A percentile compares a stretch with the other conserved stretches of the same genome.
Evolutionary conservation across 768 basidiomycete genomes (phyloP).

Genomic region (Leucocoprinus leucothites): DNA sequence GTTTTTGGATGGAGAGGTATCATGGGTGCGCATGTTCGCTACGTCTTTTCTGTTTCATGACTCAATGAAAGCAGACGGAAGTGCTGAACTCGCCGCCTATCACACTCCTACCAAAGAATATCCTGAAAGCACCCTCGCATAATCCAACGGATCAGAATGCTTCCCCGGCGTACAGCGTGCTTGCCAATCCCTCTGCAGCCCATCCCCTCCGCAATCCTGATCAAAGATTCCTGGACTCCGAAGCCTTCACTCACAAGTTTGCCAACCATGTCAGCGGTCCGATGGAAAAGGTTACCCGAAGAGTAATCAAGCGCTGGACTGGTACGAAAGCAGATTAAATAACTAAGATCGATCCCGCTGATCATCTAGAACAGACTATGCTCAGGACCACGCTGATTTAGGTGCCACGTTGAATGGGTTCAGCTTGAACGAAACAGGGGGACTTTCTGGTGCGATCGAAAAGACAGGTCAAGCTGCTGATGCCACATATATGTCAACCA

Average conservation of each 20-base stretch:
- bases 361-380: constrained; percentile 48
- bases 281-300: constrained; percentile 95
- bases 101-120: constrained; percentile 90
- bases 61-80: constrained; percentile 61
- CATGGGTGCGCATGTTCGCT: constrained; percentile 68
- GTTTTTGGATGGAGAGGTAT: constrained; percentile 93
- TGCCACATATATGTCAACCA: constrained; percentile 89
- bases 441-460: constrained; percentile 82
- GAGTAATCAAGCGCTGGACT: constrained; percentile 92
- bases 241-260: constrained; percentile 94
- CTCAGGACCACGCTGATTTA: constrained; percentile 86
- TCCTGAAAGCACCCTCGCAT: constrained; percentile 91
- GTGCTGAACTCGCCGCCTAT: constrained; percentile 91
- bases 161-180: constrained; percentile 71
- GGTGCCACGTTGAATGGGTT: constrained; percentile 92
- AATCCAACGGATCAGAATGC: constrained; percentile 82
- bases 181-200: constrained; percentile 87
- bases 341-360: not conserved
- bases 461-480: constrained; percentile 97
- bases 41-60: not conserved
- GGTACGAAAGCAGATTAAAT: constrained; percentile 43
- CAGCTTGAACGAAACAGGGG: constrained; percentile 79
- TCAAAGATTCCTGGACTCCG: constrained; percentile 94
- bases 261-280: constrained; percentile 86
- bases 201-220: constrained; percentile 91